A percentile compares a stretch with the other conserved stretches of the same genome.
phyloP scores from a whole-genome alignment of 306 rosid genomes.

The Trifolium pratense region DNA sequence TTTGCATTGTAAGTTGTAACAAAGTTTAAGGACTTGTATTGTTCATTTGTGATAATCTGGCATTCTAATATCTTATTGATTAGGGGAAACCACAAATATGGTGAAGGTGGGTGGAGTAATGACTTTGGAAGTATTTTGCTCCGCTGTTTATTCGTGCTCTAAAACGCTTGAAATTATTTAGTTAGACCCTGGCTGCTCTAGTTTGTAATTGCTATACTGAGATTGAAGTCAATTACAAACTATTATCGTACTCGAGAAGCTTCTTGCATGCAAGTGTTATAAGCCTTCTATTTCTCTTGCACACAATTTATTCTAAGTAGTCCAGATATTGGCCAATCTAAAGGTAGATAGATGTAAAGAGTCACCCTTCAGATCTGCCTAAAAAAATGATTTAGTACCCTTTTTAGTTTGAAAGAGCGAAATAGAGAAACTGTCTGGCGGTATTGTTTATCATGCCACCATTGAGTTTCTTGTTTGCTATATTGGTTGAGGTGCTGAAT shows the following conservation, averaged over 20 bases:
- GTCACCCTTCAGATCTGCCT: slow-evolving; percentile 28
- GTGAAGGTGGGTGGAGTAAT: slow-evolving; percentile 24
- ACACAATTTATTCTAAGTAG: slow-evolving; percentile 30
- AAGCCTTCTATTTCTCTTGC: slow-evolving; percentile 30
- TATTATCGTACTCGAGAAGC: slow-evolving; percentile 20
- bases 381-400: slow-evolving; percentile 35
- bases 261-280: slow-evolving; percentile 7
- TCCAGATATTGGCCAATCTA: slow-evolving; percentile 34
- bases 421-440: slow-evolving; percentile 25
- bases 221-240: slow-evolving; percentile 28
- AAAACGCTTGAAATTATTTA: slow-evolving; percentile 4
- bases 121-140: slow-evolving; percentile 7
- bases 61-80: slow-evolving; percentile 19
- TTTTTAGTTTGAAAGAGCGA: slow-evolving; percentile 32
- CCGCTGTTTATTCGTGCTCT: not conserved
- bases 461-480: slow-evolving; percentile 36
- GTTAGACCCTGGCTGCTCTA: slow-evolving; percentile 21
- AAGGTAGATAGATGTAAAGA: slow-evolving; percentile 35
- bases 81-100: slow-evolving; percentile 27
- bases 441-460: slow-evolving; percentile 39
- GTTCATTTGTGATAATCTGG: slow-evolving; percentile 18
- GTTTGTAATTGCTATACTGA: slow-evolving; percentile 17
- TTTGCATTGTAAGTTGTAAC: slow-evolving; percentile 22
- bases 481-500: slow-evolving; percentile 44
- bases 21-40: slow-evolving; percentile 5